Conservation (phyloP, 768 basidiomycete genomes). For the Kondoa malvinella region DNA sequence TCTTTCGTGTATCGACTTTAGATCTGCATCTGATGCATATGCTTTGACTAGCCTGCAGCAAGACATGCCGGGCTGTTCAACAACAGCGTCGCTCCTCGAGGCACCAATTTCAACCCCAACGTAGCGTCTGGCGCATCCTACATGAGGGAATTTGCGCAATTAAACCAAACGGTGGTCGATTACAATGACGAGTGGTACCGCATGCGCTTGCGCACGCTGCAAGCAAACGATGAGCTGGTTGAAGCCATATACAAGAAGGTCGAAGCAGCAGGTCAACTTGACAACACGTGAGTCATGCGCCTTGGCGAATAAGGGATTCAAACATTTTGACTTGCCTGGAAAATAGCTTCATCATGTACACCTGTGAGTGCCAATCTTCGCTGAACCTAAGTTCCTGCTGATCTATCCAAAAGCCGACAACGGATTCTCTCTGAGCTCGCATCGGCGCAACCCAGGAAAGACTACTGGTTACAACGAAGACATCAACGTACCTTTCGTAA, state of each 20-base stretch:
- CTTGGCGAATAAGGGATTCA: no score
- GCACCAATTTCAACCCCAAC: constrained; percentile 14
- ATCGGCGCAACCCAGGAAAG: constrained; percentile 25
- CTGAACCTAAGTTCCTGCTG: neutral
- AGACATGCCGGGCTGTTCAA: constrained; percentile 21
- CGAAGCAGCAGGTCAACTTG: constrained; percentile 16
- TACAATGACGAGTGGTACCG: constrained; percentile 24
- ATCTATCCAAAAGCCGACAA: constrained; percentile 18
- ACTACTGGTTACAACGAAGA: constrained; percentile 24
- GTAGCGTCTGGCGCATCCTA: constrained; percentile 19
- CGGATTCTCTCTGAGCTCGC: constrained; percentile 13
- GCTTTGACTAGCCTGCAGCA: constrained; percentile 6
- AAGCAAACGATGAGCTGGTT: constrained; percentile 23
- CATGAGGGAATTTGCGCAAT: constrained; percentile 15
- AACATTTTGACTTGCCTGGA: no score
- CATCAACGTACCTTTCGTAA: constrained; percentile 9
- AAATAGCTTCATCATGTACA: constrained; percentile 23
- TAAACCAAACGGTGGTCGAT: constrained; percentile 16
- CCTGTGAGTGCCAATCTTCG: constrained; percentile 8
- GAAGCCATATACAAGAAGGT: constrained; percentile 19
- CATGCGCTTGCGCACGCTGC: constrained; percentile 12
- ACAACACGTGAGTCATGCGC: constrained; percentile 22
- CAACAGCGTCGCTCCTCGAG: constrained; percentile 6
- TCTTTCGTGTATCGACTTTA: constrained; percentile 13
- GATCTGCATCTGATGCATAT: constrained; percentile 9